Conservation (phyloP, 2,329 filamentous ascomycete genomes). For the Botryotinia convoluta region DNA sequence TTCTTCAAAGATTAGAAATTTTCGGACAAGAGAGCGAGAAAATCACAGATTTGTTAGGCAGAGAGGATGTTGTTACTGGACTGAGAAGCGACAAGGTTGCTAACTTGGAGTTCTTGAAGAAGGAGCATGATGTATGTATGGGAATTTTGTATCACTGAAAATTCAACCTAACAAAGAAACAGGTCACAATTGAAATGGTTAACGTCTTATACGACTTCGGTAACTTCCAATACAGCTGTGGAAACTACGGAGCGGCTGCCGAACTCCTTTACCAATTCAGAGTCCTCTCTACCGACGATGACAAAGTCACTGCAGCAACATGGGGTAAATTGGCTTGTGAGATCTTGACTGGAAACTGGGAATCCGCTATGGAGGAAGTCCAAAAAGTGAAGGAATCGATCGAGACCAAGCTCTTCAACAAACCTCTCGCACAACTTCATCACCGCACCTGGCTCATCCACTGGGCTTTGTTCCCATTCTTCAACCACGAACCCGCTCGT, state of each 20-base stretch:
- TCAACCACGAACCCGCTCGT: slow-evolving; percentile 91
- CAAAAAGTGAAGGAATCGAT: slow-evolving; percentile 89
- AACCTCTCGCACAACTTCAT: slow-evolving; percentile 90
- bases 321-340: slow-evolving; percentile 98
- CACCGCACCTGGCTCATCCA: slow-evolving; percentile 97
- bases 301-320: slow-evolving; percentile 91
- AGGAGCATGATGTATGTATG: slow-evolving; percentile 77
- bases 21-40: slow-evolving; percentile 85
- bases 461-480: slow-evolving; percentile 98
- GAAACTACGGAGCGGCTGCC: slow-evolving; percentile 84
- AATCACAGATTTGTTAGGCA: slow-evolving; percentile 80
- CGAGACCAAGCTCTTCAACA: slow-evolving; percentile 93
- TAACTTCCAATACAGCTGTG: slow-evolving; percentile 96
- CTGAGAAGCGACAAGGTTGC: slow-evolving; percentile 95
- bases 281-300: slow-evolving; percentile 95
- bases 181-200: slow-evolving; percentile 92
- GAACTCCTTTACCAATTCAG: slow-evolving; percentile 97
- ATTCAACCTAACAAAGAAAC: slow-evolving; percentile 24
- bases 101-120: slow-evolving; percentile 97
- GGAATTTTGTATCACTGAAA: neutral
- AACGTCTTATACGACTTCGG: slow-evolving; percentile 94
- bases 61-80: slow-evolving; percentile 87
- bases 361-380: slow-evolving; percentile 85
- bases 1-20: slow-evolving; percentile 76
- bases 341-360: slow-evolving; percentile 94